Evolutionary conservation across 2,329 filamentous ascomycete genomes (phyloP), one percentile per base, ranked within the genome.

Genomic region (Colletotrichum sp.): DNA sequence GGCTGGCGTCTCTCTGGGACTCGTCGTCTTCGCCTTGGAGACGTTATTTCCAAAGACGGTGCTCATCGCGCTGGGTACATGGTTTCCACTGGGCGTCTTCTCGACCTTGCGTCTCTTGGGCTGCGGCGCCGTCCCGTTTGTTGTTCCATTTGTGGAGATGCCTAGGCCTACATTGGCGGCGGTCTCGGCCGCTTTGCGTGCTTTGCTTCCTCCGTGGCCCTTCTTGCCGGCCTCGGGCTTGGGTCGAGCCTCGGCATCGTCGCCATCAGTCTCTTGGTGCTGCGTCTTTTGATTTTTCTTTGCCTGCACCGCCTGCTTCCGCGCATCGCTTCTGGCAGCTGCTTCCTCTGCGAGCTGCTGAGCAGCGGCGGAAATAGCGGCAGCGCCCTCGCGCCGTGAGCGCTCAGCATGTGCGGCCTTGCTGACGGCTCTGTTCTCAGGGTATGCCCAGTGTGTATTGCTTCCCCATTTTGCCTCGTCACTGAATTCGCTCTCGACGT

Each of bases 391-490:
- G 78, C 95, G 92, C 76, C 95, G 91, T 64, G 94, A 93, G 30
- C 94, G 90, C 82, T 98, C 95, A 36, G 93, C 92, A 61, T 92
- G 90, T 29, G 91, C 92, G n/a, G 90, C 87, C 80, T 90, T 90
- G 49, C 70, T 77, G 39, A 87, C 87, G 39, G 92, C 90, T 78
- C 96, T 94, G 82, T 95, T 95, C 80, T 96, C 95, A 25, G 95
- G 94, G 83, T 99, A 99, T 65, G 96, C 97, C 97, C 97, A 99
- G 84, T 99, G 97, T 69, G 92, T 95, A 75, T 93, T 91, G 85
- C 96, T 99, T 68, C 98, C 97, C 87, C 96, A 93, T 85, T 98
- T 95, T 71, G 97, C 95, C 85, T 99, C 96, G 77, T 98, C 96
- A 85, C 95, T 98, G 82, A 99, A 95, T 84, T 99, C 97, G 76